Base-by-base conservation (phyloP, 768 basidiomycete species). In the Chiua virens region DNA sequence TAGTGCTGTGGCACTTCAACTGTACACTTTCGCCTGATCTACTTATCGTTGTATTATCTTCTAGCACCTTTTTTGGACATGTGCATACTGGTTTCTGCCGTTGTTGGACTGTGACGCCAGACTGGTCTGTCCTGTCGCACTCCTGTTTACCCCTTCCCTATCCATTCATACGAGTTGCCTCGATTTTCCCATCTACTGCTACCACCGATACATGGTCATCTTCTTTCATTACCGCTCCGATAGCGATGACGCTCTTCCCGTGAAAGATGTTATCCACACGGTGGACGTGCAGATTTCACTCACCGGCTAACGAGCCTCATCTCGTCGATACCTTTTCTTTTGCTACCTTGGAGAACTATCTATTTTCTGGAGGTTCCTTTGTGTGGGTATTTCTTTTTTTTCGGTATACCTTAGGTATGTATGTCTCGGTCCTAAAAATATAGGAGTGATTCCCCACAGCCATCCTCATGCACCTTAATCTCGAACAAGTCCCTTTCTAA, bases 221-320 rank as follows among this genome's bases (percentile, higher is more conserved):
- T 47, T 36, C 17, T 35, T 41, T 49, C 32, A 17, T 37, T 32
- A 8, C 20, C 27, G 32, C n/a, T 23, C 39, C 34, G 34, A 48
- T 45, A 17, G 37, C n/a, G 53, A 49, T 42, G 51, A 36, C 35
- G 41, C 39, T 28, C 27, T 47, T 42, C 50, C 38, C 20, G 52
- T 61, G 49, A 63, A 69, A 54, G 58, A 47, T 38, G 2, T 22
- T 58, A 48, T 49, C 49, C 50, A 49, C 46, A 28, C 28, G 22
- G 49, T 52, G 64, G 49, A 56, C 54, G 52, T 51, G 49, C 57
- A n/a, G n/a, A n/a, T 68, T 66, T 62, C 48, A 60, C 62, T 37
- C 49, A 57, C 67, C 55, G 65, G 62, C 41, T 45, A 71, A 68
- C 67, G 67, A 71, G 67, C 69, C 69, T 69, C 67, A 56, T 55